These are phyloP conservation scores for Microcyclosporella mali DNA, from an alignment of 2,329 filamentous ascomycete species.

Conservation along the genomic window DNA sequence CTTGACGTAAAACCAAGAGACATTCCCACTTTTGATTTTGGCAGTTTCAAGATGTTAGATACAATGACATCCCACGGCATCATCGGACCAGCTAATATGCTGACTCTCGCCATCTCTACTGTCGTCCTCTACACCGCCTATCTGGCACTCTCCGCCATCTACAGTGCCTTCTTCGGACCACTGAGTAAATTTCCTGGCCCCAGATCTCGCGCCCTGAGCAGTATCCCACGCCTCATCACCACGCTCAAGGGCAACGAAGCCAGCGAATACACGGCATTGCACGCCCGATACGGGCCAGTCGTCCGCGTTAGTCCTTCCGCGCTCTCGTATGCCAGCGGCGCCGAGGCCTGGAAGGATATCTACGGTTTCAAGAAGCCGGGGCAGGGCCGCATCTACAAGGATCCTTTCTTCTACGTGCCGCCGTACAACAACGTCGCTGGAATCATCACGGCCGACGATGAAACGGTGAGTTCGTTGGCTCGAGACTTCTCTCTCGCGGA, in stretches of 20 bases:
- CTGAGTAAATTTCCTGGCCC: slow-evolving; percentile 41
- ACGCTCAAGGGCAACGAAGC: slow-evolving; percentile 17
- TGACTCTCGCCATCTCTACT: slow-evolving; percentile 9
- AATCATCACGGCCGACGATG: slow-evolving; percentile 23
- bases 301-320: slow-evolving; percentile 38
- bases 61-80: neutral
- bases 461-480: slow-evolving; percentile 1
- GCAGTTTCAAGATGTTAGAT: no score
- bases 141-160: slow-evolving; percentile 20
- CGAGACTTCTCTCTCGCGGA: no score
- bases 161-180: slow-evolving; percentile 41
- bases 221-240: slow-evolving; percentile 14
- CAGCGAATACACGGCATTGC: slow-evolving; percentile 20
- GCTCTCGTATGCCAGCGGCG: slow-evolving; percentile 31
- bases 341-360: slow-evolving; percentile 23
- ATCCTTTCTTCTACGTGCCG: slow-evolving; percentile 19
- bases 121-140: slow-evolving; percentile 14
- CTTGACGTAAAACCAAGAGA: no score
- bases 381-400: slow-evolving; percentile 15
- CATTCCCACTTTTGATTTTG: no score
- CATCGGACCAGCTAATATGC: slow-evolving; percentile 2
- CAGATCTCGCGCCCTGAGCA: slow-evolving; percentile 20
- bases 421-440: slow-evolving; percentile 17
- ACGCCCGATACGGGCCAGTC: slow-evolving; percentile 34
- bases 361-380: slow-evolving; percentile 24